Percentiles rank a stretch among this genome's conserved stretches.
phyloP scores from a whole-genome alignment of 2,329 filamentous ascomycete species.

The Cladosporium sp. region DNA sequence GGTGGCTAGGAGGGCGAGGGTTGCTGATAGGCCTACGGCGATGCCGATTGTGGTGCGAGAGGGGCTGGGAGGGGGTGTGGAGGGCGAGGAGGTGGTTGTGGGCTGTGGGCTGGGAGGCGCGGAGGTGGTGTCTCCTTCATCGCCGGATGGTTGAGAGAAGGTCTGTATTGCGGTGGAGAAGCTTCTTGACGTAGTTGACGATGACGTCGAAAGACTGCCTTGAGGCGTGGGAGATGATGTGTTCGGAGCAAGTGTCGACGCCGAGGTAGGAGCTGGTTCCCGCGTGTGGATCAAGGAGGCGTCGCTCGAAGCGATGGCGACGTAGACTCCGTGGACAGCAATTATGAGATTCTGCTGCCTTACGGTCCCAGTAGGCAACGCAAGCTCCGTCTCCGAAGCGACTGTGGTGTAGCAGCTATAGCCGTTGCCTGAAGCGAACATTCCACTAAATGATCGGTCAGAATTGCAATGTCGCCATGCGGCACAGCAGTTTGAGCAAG shows the following conservation, averaged over 20 bases:
- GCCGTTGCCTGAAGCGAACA: no score
- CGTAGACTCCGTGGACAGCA: not conserved
- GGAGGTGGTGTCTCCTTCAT: no score
- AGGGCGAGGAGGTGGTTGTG: not conserved
- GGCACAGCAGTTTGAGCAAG: no score
- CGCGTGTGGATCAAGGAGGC: not conserved
- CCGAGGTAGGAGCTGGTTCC: not conserved
- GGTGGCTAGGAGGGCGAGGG: not conserved
- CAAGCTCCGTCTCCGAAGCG: not conserved
- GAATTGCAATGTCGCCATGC: no score
- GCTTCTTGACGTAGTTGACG: no score
- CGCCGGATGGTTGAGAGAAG: no score
- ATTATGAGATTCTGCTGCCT: not conserved
- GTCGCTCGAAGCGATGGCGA: not conserved
- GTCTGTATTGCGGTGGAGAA: no score
- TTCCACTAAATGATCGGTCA: no score
- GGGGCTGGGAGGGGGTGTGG: not conserved
- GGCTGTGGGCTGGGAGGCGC: not conserved
- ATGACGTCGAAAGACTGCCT: no score
- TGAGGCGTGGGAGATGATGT: no score
- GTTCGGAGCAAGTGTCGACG: no score
- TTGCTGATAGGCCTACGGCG: not conserved
- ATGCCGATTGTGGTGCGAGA: not conserved
- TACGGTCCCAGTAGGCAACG: not conserved
- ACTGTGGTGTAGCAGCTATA: not conserved